phyloP scores from a whole-genome alignment of 306 rosid species.

The Canavalia gladiata region DNA sequence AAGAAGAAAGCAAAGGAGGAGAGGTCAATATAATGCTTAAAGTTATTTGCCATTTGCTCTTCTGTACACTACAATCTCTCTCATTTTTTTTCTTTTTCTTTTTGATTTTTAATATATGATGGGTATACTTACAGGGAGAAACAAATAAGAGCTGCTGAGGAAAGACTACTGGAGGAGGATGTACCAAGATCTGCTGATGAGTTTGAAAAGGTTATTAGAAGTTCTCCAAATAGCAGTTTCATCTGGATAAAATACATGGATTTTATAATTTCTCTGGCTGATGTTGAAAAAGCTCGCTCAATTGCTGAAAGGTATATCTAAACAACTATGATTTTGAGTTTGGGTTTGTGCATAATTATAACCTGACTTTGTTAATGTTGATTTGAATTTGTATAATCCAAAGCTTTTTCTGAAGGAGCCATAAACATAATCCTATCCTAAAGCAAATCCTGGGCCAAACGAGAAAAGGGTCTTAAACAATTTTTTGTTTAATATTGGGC shows the following conservation, averaged over 20 bases:
- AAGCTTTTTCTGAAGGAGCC: background rate
- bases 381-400: constrained; percentile 17
- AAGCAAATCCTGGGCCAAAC: background rate
- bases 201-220: constrained; percentile 88
- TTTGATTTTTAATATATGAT: background rate
- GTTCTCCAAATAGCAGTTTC: constrained; percentile 92
- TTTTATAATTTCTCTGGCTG: constrained; percentile 74
- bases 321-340: constrained; percentile 4
- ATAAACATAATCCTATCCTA: background rate
- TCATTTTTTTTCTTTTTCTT: background rate
- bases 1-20: constrained; percentile 77
- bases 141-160: constrained; percentile 84
- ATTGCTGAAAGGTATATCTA: constrained; percentile 82
- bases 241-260: constrained; percentile 93
- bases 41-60: constrained; percentile 22
- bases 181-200: constrained; percentile 90
- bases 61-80: constrained; percentile 6
- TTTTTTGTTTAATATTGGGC: constrained; percentile 1
- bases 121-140: constrained; percentile 66
- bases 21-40: constrained; percentile 60
- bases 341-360: constrained; percentile 5
- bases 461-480: background rate
- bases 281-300: constrained; percentile 90
- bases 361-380: background rate
- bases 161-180: constrained; percentile 81